phyloP scores from a whole-genome alignment of 495 filamentous ascomycete genomes.

The Xylaria acuta region DNA sequence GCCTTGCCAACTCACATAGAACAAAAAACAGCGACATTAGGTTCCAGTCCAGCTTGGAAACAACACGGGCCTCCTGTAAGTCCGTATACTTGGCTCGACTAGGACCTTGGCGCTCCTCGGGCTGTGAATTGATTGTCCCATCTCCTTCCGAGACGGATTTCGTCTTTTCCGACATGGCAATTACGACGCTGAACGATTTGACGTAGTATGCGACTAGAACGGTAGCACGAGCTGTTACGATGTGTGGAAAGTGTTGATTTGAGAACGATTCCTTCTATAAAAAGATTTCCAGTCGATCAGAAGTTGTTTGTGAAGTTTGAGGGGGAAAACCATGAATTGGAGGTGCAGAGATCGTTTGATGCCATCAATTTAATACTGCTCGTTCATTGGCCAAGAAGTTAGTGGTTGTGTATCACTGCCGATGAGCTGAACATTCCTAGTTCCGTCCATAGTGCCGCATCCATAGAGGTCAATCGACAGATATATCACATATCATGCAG shows the following conservation, averaged over 20 bases:
- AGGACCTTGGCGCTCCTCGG: conserved; percentile 18
- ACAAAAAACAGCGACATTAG: conserved; percentile 46
- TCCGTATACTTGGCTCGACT: conserved; percentile 2
- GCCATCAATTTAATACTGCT: background rate
- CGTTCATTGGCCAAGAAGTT: background rate
- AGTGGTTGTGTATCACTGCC: background rate
- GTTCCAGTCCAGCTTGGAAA: conserved; percentile 41
- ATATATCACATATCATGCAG: background rate
- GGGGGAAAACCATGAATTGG: background rate
- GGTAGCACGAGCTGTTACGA: background rate
- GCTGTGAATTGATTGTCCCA: conserved; percentile 18
- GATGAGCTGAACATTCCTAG: background rate
- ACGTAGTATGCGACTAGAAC: conserved; percentile 22
- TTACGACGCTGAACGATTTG: conserved; percentile 16
- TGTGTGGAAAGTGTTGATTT: background rate
- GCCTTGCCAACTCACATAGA: conserved; percentile 34
- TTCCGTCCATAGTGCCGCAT: too few relatives aligned
- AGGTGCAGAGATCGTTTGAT: background rate
- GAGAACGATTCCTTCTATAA: background rate
- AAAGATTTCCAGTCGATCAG: background rate
- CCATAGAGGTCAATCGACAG: background rate
- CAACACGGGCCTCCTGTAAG: conserved; percentile 34
- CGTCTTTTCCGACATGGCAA: conserved; percentile 25
- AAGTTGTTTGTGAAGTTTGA: background rate
- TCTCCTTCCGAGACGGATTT: conserved; percentile 27